These are phyloP conservation scores for Hypericum androsaemum DNA, from an alignment of 345 rosid species.

Conservation along the genomic window DNA sequence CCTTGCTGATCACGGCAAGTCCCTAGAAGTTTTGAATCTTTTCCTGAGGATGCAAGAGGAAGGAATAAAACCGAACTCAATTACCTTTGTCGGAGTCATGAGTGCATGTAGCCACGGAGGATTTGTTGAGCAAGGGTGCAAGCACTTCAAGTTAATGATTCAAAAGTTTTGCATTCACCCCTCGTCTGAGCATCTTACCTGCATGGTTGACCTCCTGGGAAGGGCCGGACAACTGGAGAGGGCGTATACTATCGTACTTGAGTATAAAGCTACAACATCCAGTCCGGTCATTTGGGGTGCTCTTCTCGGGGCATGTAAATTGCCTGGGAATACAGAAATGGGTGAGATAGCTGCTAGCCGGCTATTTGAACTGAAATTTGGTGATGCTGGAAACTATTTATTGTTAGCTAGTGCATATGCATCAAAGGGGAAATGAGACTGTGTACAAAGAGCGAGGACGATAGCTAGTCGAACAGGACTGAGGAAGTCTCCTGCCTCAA, in stretches of 20 bases:
- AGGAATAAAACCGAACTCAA: constrained; percentile 19
- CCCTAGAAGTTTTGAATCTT: constrained; percentile 20
- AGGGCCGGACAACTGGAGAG: constrained; percentile 34
- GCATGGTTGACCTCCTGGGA: constrained; percentile 37
- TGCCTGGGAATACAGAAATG: constrained; percentile 26
- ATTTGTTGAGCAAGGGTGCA: constrained; percentile 33
- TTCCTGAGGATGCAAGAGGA: constrained; percentile 21
- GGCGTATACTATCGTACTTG: constrained; percentile 25
- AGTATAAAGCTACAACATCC: constrained; percentile 20
- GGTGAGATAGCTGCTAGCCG: constrained; percentile 22
- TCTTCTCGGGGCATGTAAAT: constrained; percentile 24
- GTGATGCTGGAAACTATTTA: constrained; percentile 31
- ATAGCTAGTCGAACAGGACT: constrained; percentile 20
- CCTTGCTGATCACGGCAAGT: constrained; percentile 29
- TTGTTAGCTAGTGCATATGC: constrained; percentile 34
- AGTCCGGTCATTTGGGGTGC: constrained; percentile 25
- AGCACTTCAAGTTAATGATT: constrained; percentile 29
- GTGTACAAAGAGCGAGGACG: constrained; percentile 20
- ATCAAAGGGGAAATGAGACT: constrained; percentile 24
- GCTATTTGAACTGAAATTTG: constrained; percentile 24
- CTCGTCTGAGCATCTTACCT: constrained; percentile 30
- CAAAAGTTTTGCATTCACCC: constrained; percentile 22
- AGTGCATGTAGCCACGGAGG: constrained; percentile 38
- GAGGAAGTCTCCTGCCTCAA: constrained; percentile 32
- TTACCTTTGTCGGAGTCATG: constrained; percentile 37